Evolutionary conservation across 148 eudicot genomes (phyloP).

Genomic region (Diospyros kaki): DNA sequence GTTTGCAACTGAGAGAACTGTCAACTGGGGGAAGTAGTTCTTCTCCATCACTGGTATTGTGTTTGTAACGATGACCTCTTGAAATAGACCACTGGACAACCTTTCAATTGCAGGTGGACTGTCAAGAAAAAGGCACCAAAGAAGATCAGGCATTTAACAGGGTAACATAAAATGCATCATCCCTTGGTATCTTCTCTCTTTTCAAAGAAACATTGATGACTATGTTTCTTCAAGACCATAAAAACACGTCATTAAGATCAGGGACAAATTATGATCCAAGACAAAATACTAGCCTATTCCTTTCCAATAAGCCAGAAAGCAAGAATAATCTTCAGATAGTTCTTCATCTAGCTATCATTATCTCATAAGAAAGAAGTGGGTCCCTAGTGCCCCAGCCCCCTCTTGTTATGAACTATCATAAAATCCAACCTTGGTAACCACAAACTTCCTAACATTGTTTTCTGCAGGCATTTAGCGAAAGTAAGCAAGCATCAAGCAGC

Average conservation of each 20-base stretch:
- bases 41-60: conserved; percentile 52
- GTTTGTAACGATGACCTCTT: conserved; percentile 66
- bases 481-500: background rate
- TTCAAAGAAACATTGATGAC: background rate
- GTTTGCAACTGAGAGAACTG: conserved; percentile 66
- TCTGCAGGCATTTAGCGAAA: conserved; percentile 8
- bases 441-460: background rate
- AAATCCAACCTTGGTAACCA: background rate
- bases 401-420: background rate
- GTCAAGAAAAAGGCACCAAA: conserved; percentile 7
- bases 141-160: background rate
- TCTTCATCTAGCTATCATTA: background rate
- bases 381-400: background rate
- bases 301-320: background rate
- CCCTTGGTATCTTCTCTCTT: background rate
- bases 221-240: background rate
- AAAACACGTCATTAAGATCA: background rate
- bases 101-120: conserved; percentile 75
- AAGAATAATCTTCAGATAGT: background rate
- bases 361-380: background rate
- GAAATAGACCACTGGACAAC: conserved; percentile 64
- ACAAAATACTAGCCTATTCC: background rate
- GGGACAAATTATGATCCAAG: background rate
- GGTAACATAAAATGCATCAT: background rate
- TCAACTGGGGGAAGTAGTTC: conserved; percentile 64